phyloP scores from a whole-genome alignment of 768 basidiomycete genomes.

The Cyclocybe aegerita region DNA sequence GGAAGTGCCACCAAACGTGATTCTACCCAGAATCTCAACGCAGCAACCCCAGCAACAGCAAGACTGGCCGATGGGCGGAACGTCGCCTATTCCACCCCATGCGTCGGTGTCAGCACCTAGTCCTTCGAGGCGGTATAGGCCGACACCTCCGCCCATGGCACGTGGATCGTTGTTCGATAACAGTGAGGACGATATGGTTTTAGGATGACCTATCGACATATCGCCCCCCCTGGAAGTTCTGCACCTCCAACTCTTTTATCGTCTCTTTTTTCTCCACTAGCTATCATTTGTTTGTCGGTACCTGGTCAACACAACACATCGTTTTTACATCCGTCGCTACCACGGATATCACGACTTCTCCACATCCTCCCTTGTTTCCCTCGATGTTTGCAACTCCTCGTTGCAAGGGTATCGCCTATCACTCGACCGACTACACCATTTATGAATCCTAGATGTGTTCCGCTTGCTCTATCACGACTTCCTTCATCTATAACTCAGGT shows the following conservation, averaged over 20 bases:
- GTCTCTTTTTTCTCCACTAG: neutral
- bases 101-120: neutral
- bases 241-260: neutral
- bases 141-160: neutral
- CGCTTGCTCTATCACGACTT: constrained; percentile 5
- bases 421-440: neutral
- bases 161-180: neutral
- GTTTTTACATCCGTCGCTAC: neutral
- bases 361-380: neutral
- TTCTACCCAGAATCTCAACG: neutral
- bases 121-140: constrained; percentile 3
- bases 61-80: constrained; percentile 2
- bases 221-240: neutral
- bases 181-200: constrained; percentile 8
- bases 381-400: neutral
- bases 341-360: neutral
- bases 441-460: constrained; percentile 1
- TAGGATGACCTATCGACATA: neutral
- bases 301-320: too few species aligned
- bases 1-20: neutral
- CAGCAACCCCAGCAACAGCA: neutral
- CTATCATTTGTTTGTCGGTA: too few species aligned
- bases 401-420: neutral
- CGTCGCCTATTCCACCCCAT: constrained; percentile 1
- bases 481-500: neutral